Percentiles rank a stretch among this genome's conserved stretches.
Conservation (phyloP, 2,329 filamentous ascomycete species). For the Scleromitrula shiraiana region DNA sequence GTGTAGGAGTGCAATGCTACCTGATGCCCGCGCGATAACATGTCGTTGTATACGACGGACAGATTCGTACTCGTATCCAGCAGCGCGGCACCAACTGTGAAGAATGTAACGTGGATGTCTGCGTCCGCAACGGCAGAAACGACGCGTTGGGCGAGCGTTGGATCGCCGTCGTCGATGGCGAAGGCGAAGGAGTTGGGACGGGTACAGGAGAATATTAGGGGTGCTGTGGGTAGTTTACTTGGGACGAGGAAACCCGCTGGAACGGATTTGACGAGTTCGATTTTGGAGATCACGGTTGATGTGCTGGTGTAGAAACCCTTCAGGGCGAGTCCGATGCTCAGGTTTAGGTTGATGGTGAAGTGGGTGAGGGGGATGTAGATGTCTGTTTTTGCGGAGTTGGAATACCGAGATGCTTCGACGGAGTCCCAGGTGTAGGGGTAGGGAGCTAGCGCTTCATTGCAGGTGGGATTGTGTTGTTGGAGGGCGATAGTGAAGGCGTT, state of each 20-base stretch:
- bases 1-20: constrained; percentile 61
- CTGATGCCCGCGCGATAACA: constrained; percentile 56
- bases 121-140: constrained; percentile 54
- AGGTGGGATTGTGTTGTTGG: constrained; percentile 57
- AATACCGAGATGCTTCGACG: constrained; percentile 55
- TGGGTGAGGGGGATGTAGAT: constrained; percentile 62
- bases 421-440: constrained; percentile 63
- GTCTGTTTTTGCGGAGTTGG: constrained; percentile 37
- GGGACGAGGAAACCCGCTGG: constrained; percentile 46
- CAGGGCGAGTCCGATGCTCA: constrained; percentile 51
- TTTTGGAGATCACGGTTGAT: constrained; percentile 42
- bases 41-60: constrained; percentile 54
- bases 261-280: constrained; percentile 52
- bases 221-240: constrained; percentile 52
- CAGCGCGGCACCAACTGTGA: constrained; percentile 58
- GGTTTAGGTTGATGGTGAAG: constrained; percentile 52
- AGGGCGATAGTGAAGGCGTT: constrained; percentile 56
- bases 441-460: constrained; percentile 46
- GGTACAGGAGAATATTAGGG: constrained; percentile 54
- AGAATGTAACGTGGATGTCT: constrained; percentile 60
- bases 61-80: constrained; percentile 52
- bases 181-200: constrained; percentile 64
- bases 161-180: constrained; percentile 62
- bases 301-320: constrained; percentile 54
- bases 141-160: constrained; percentile 49